These are phyloP conservation scores for Pyricularia grisea DNA, from an alignment of 2,329 filamentous ascomycete species.

Conservation along the genomic window DNA sequence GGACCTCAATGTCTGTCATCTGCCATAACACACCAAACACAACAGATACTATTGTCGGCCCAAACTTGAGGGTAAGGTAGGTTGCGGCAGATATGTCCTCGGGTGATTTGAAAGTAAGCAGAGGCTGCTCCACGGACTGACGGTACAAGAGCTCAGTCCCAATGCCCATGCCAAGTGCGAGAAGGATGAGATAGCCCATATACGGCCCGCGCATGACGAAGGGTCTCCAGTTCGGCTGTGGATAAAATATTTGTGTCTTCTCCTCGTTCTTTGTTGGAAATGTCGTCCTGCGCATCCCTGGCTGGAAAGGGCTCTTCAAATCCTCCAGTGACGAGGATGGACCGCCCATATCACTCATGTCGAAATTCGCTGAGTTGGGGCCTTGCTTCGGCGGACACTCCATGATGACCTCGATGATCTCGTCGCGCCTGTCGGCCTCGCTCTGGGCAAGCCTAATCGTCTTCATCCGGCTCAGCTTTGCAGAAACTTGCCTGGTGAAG, in stretches of 20 bases:
- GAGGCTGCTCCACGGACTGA: constrained; percentile 30
- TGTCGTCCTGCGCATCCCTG: constrained; percentile 25
- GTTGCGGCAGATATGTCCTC: constrained; percentile 36
- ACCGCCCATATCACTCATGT: constrained; percentile 42
- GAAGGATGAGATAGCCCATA: constrained; percentile 38
- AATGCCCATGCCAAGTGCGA: constrained; percentile 43
- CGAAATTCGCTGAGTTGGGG: constrained; percentile 22
- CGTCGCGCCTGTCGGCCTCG: constrained; percentile 49
- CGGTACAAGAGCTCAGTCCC: constrained; percentile 47
- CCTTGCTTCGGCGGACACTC: constrained; percentile 16
- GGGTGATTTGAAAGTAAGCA: constrained; percentile 40
- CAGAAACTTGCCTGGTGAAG: constrained; percentile 2
- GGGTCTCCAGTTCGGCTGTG: constrained; percentile 58
- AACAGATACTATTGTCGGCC: constrained; percentile 52
- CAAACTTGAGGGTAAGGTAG: constrained; percentile 56
- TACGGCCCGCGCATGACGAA: constrained; percentile 57
- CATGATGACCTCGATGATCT: constrained; percentile 50
- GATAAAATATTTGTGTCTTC: constrained; percentile 45
- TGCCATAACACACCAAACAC: constrained; percentile 58
- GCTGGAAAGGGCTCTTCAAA: constrained; percentile 10
- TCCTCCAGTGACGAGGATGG: constrained; percentile 14
- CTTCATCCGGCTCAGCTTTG: constrained; percentile 18
- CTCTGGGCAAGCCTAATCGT: constrained; percentile 43
- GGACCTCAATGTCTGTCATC: constrained; percentile 56
- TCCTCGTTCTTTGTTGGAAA: constrained; percentile 23